phyloP scores from a whole-genome alignment of 2,329 filamentous ascomycete genomes.

The Trichoderma aggressivum region DNA sequence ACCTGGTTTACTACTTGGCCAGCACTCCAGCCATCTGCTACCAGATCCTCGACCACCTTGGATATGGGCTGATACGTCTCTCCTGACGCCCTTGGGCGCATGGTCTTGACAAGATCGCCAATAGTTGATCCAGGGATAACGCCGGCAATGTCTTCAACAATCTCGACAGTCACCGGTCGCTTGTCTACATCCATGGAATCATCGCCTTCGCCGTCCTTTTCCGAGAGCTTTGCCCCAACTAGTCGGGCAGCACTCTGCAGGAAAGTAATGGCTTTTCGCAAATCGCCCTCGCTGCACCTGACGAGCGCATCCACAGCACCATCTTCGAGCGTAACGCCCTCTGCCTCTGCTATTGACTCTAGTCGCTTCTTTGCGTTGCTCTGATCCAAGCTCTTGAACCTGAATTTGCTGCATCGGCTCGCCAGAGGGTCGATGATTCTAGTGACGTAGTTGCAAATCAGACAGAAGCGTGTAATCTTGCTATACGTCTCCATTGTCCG shows the following conservation, averaged over 20 bases:
- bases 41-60: slow-evolving; percentile 79
- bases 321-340: slow-evolving; percentile 71
- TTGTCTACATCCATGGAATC: slow-evolving; percentile 61
- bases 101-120: slow-evolving; percentile 65
- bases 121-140: slow-evolving; percentile 80
- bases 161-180: slow-evolving; percentile 67
- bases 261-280: slow-evolving; percentile 94
- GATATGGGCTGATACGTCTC: slow-evolving; percentile 71
- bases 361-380: slow-evolving; percentile 76
- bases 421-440: slow-evolving; percentile 96
- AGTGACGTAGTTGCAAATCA: slow-evolving; percentile 98
- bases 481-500: slow-evolving; percentile 98
- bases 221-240: slow-evolving; percentile 62
- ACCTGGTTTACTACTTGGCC: slow-evolving; percentile 81
- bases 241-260: slow-evolving; percentile 90
- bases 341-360: slow-evolving; percentile 75
- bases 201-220: slow-evolving; percentile 49
- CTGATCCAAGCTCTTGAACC: slow-evolving; percentile 94
- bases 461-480: slow-evolving; percentile 93
- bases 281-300: slow-evolving; percentile 84
- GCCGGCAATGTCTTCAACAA: slow-evolving; percentile 91
- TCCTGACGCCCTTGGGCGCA: slow-evolving; percentile 66
- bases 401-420: slow-evolving; percentile 90
- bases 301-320: slow-evolving; percentile 83
- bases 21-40: slow-evolving; percentile 96